Base-by-base conservation (phyloP, 2,329 filamentous ascomycete genomes). In the Helicocarpus griseus region DNA sequence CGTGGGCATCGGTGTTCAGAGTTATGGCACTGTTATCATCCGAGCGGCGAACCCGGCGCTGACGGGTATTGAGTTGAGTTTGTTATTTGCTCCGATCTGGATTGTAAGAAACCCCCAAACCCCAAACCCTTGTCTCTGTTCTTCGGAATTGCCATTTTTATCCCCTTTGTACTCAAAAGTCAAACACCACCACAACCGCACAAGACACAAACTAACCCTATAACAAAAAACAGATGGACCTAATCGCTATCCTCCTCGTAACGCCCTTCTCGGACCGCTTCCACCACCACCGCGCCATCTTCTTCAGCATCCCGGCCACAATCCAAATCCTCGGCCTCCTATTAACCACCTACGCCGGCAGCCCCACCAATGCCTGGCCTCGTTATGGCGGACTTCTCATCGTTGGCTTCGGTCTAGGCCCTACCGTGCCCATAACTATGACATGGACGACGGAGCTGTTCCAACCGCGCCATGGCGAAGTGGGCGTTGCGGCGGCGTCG, bases 381-480 rank as follows among this genome's bases (percentile, higher is more conserved):
- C 82, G 89, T 39, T 95, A 95, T 64, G 87, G 86, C 45, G 89
- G 89, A 3, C 79, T 95, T n/a, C 73, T 95, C 48, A 84, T 95
- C 71, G 85, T 95, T 33, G 89, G 89, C 4, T 95, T 95, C 62
- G 89, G 89, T 0, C 82, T 95, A 1, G 89, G 89, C 1, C 89
- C 89, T 3, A 95, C 89, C 0, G 89, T 95, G 1, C 89, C 89
- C 9, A 91, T 91, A 62, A 91, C 87, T 67, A 95, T 95, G 89
- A 85, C 89, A 33, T 95, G 89, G 89, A 89, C 87, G 29, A 87
- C 83, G 56, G 87, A 95, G 69, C 85, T 95, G 63, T 95, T 95
- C 74, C 89, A 95, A 70, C 79, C 80, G 29, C 85, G 89, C 11
- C 89, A 95, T 63, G 88, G 89, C 44, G 89, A 95, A 68, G 87